Evolutionary conservation across 805 yeast genomes (phyloP).

Genomic region (Dipodascopsis tothii): DNA sequence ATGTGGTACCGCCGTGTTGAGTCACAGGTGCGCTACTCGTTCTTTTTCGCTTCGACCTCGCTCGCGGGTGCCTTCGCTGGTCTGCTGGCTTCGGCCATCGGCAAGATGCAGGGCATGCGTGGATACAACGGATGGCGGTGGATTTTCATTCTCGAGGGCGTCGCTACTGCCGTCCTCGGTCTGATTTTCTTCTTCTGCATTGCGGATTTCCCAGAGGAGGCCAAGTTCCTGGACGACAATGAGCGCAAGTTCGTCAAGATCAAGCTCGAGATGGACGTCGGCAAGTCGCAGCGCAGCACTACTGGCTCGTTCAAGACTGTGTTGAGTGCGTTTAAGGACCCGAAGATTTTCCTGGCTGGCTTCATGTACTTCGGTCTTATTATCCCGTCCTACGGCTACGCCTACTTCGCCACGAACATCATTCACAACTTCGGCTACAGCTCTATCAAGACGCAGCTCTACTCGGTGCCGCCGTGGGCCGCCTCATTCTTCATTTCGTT

Average conservation of each 20-base stretch:
- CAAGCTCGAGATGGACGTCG: conserved; percentile 50
- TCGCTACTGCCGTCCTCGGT: conserved; percentile 33
- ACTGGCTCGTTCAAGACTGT: conserved; percentile 44
- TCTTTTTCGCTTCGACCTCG: conserved; percentile 63
- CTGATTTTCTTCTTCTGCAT: conserved; percentile 41
- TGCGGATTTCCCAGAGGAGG: conserved; percentile 68
- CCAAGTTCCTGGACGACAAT: conserved; percentile 44
- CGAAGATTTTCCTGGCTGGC: conserved; percentile 50
- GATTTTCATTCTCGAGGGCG: conserved; percentile 49
- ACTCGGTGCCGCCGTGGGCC: conserved; percentile 82
- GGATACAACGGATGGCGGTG: conserved; percentile 49
- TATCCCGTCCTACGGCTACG: conserved; percentile 70
- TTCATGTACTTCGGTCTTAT: conserved; percentile 57
- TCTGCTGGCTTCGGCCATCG: conserved; percentile 58
- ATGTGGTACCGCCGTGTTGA: conserved; percentile 59
- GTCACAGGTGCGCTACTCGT: conserved; percentile 60
- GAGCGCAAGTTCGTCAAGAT: conserved; percentile 51
- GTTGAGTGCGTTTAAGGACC: conserved; percentile 48
- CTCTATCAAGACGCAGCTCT: conserved; percentile 66
- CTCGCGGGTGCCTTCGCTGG: conserved; percentile 77
- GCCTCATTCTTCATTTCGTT: conserved; percentile 63
- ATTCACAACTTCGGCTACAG: conserved; percentile 56
- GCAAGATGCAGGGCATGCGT: conserved; percentile 43
- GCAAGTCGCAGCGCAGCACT: conserved; percentile 42
- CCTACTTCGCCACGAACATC: conserved; percentile 64